Percentiles rank a stretch among this genome's conserved stretches.
Evolutionary conservation across 345 rosid genomes (phyloP).

Genomic region (Turnera subulata): DNA sequence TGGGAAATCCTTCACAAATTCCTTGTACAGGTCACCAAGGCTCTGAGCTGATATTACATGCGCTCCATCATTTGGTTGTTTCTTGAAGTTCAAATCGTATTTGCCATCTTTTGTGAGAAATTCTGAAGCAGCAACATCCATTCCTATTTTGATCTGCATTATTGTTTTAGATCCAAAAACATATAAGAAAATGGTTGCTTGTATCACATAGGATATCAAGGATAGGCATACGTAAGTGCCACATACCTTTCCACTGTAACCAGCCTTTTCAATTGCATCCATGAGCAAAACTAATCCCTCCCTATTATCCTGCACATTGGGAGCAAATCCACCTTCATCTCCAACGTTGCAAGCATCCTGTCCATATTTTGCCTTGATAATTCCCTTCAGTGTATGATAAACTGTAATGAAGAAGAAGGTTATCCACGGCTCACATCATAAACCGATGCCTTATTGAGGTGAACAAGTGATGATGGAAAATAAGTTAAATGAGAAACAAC

Average conservation of each 20-base stretch:
- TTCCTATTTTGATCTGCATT: constrained; percentile 88
- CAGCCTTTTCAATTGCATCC: constrained; percentile 95
- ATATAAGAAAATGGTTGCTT: neutral
- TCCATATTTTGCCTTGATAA: constrained; percentile 84
- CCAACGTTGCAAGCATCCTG: constrained; percentile 99
- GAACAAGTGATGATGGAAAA: neutral
- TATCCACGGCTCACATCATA: neutral
- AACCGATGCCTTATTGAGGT: neutral
- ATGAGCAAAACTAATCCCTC: constrained; percentile 93
- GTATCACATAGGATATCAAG: neutral
- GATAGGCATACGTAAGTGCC: neutral
- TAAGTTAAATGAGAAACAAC: too few relatives aligned
- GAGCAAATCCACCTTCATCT: constrained; percentile 99
- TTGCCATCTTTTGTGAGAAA: constrained; percentile 78
- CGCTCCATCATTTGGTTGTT: constrained; percentile 89
- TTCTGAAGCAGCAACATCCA: constrained; percentile 99
- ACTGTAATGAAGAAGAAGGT: constrained; percentile 34
- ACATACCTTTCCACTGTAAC: constrained; percentile 85
- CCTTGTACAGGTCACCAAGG: constrained; percentile 77
- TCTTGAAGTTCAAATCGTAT: constrained; percentile 93
- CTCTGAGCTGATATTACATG: constrained; percentile 72
- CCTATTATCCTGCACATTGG: constrained; percentile 95
- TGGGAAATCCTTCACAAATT: constrained; percentile 85
- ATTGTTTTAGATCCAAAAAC: constrained; percentile 12
- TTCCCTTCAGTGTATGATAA: constrained; percentile 82